Conservation (phyloP, 1,284 basidiomycete genomes). For the Schizophyllum commune region DNA sequence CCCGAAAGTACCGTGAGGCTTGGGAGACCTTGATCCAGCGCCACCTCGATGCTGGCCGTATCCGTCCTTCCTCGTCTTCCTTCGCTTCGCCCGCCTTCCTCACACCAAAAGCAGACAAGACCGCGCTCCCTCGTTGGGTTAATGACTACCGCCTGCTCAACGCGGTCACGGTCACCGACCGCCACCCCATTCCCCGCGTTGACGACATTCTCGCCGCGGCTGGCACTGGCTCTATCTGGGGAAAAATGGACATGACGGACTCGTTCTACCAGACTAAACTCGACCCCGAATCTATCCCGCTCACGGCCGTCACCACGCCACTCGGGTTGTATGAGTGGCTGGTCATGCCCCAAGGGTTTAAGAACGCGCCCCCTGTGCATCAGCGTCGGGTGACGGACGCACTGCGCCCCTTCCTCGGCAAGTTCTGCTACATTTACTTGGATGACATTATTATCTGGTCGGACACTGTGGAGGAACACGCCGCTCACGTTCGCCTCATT, state of each 20-base stretch:
- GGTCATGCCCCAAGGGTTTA: slow-evolving; percentile 34
- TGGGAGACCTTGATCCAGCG: slow-evolving; percentile 20
- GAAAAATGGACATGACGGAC: slow-evolving; percentile 34
- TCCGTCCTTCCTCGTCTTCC: slow-evolving; percentile 19
- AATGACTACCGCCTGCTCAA: slow-evolving; percentile 32
- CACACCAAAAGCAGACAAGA: slow-evolving; percentile 29
- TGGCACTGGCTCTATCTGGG: slow-evolving; percentile 24
- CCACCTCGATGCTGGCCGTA: slow-evolving; percentile 22
- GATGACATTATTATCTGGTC: slow-evolving; percentile 41
- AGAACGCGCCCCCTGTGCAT: slow-evolving; percentile 29
- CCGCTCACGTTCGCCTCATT: slow-evolving; percentile 17
- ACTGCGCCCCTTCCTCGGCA: slow-evolving; percentile 23
- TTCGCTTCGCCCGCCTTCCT: slow-evolving; percentile 28
- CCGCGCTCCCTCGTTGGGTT: slow-evolving; percentile 28
- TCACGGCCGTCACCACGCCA: slow-evolving; percentile 31
- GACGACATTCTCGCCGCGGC: slow-evolving; percentile 26
- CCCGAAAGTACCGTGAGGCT: slow-evolving; percentile 17
- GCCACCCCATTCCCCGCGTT: slow-evolving; percentile 28
- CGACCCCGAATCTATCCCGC: slow-evolving; percentile 25
- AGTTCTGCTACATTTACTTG: slow-evolving; percentile 32
- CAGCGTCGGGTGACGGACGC: slow-evolving; percentile 26
- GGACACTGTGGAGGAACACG: slow-evolving; percentile 26
- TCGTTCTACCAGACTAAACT: slow-evolving; percentile 32
- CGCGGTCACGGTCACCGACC: slow-evolving; percentile 25
- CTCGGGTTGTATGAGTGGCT: slow-evolving; percentile 32